Conservation (phyloP, 2,329 filamentous ascomycete species). For the Teratosphaeria destructans region DNA sequence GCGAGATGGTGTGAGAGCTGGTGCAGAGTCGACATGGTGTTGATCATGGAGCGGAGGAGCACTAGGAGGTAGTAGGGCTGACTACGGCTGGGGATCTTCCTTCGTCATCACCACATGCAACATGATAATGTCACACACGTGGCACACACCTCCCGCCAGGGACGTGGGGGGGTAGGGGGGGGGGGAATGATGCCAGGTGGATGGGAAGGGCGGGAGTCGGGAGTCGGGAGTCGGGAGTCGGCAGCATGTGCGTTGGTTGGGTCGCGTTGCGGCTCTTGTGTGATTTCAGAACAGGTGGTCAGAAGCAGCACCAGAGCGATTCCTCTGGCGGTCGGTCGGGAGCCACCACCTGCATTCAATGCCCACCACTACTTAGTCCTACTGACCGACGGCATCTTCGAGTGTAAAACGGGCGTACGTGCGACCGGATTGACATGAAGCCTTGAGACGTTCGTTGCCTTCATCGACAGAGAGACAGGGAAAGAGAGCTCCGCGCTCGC, state of each 20-base stretch:
- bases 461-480: not conserved
- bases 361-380: too few species aligned
- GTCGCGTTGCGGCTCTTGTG: not conserved
- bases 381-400: not conserved
- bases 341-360: not conserved
- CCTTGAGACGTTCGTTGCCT: not conserved
- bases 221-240: not conserved
- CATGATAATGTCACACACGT: not conserved
- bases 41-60: not conserved
- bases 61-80: not conserved
- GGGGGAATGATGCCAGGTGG: not conserved
- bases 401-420: not conserved
- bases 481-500: not conserved
- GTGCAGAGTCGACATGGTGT: conserved; percentile 7
- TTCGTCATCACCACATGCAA: too few species aligned
- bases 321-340: not conserved
- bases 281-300: not conserved
- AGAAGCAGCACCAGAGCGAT: not conserved
- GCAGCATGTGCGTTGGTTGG: too few species aligned
- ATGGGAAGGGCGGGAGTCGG: not conserved
- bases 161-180: not conserved
- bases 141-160: not conserved
- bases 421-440: not conserved
- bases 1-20: conserved; percentile 17
- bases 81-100: not conserved